phyloP scores from a whole-genome alignment of 2,329 filamentous ascomycete species.

The Colletotrichum sp. region DNA sequence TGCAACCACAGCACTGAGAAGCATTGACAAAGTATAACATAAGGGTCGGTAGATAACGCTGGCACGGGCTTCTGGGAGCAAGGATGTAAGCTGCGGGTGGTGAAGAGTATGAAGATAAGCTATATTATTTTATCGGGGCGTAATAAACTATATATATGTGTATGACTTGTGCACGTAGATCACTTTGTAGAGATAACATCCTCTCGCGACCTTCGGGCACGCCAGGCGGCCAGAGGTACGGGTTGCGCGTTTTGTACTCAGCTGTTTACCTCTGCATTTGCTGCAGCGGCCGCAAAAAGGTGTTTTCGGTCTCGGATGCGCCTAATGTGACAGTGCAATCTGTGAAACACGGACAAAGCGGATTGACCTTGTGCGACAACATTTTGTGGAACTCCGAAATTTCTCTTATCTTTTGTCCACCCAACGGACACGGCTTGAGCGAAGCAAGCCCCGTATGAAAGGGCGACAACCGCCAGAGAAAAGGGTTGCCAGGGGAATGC shows the following conservation, averaged over 20 bases:
- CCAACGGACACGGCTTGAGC: background rate
- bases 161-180: background rate
- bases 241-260: background rate
- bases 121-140: background rate
- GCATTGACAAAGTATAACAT: background rate
- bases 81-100: background rate
- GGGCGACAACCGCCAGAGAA: background rate
- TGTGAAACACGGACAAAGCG: background rate
- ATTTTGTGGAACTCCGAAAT: background rate
- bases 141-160: background rate
- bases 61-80: background rate
- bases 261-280: accelerated
- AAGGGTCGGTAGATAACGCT: background rate
- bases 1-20: background rate
- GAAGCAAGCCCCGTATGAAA: background rate
- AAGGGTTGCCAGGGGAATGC: accelerated
- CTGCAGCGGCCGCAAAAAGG: background rate
- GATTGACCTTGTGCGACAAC: background rate
- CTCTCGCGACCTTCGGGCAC: background rate
- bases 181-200: background rate
- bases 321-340: background rate
- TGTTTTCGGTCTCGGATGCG: background rate
- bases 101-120: background rate
- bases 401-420: background rate
- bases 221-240: background rate